phyloP scores from a whole-genome alignment of 371 early-diverging fungal species.

The Zychaea mexicana region DNA sequence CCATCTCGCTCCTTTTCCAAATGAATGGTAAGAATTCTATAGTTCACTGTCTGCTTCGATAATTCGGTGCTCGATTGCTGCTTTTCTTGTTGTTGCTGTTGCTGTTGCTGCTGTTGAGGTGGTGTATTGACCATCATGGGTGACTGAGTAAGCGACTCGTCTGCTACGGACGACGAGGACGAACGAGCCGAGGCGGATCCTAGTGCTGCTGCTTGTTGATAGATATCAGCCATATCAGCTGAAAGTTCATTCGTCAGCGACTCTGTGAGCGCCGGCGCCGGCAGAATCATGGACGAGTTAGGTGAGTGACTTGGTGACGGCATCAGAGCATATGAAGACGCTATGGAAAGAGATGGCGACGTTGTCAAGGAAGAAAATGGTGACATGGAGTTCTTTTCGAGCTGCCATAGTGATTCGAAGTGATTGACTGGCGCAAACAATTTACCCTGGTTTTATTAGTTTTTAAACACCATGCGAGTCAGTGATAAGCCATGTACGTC shows the following conservation, averaged over 20 bases:
- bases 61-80: conserved; percentile 1
- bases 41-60: conserved; percentile 19
- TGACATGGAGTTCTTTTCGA: conserved; percentile 45
- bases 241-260: conserved; percentile 25
- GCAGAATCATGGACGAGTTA: conserved; percentile 47
- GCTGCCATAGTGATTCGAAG: conserved; percentile 51
- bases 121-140: conserved; percentile 1
- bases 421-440: conserved; percentile 49
- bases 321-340: conserved; percentile 58
- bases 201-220: conserved; percentile 36
- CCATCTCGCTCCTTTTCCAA: conserved; percentile 47
- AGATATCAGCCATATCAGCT: conserved; percentile 36
- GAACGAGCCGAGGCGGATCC: conserved; percentile 27
- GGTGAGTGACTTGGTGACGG: conserved; percentile 52
- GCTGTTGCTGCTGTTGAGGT: conserved; percentile 13
- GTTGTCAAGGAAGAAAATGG: conserved; percentile 54
- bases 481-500: no score
- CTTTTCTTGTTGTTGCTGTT: conserved; percentile 8
- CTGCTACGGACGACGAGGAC: conserved; percentile 31
- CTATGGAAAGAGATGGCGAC: conserved; percentile 54
- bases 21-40: conserved; percentile 51
- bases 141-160: conserved; percentile 22
- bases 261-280: conserved; percentile 41
- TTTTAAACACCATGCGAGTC: no score
- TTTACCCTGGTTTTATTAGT: no score